Base-by-base conservation (phyloP, 1,284 basidiomycete genomes). In the Fomitopsis palustris region DNA sequence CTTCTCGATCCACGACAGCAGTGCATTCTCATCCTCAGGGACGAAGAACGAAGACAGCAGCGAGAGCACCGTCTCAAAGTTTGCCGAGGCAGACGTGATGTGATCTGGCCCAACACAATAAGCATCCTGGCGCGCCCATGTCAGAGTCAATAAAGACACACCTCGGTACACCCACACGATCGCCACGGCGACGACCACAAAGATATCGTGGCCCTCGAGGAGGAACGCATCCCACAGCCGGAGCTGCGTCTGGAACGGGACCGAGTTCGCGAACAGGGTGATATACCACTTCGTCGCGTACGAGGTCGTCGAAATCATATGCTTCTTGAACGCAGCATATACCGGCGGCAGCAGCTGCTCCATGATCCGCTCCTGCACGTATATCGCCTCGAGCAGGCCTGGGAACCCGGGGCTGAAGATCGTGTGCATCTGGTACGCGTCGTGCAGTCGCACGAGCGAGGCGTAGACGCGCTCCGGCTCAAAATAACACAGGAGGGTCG, bases 201-300 rank as follows among this genome's bases (percentile, higher is more conserved):
- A 92, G 7, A 95, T 79, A 70, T 99, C 96, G 67, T 86, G 83
- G 5, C 97, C 97, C 63, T 98, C 95, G 23, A 96, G 75, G 52
- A 98, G 78, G 69, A 96, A 91, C 1, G 86, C 92, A 73, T 99
- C 96, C 96, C 96, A 99, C 23, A 99, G 71, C 59, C 97, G 83
- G 41, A 99, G 77, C 77, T 98, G 95, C 47, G 90, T 94, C 74
- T 95, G 92, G 72, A 97, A 99, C 14, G 96, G 95, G n/a, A 99
- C 88, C 1, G 91, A 91, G 71, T 97, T 98, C 55, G 95, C 87
- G 69, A 96, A 96, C 17, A 99, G 79, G 2, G 97, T 99, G 73
- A 99, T 99, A 75, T 98, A 99, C 96, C 96, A 99, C 74, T 98
- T 98, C 1, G 96, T 98, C 33, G 95, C 96, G 74, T 96, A 99